A percentile compares a stretch with the other conserved stretches of the same genome.
These are phyloP conservation scores for Alternaria arborescens DNA, from an alignment of 2,329 filamentous ascomycete species.

Conservation along the genomic window DNA sequence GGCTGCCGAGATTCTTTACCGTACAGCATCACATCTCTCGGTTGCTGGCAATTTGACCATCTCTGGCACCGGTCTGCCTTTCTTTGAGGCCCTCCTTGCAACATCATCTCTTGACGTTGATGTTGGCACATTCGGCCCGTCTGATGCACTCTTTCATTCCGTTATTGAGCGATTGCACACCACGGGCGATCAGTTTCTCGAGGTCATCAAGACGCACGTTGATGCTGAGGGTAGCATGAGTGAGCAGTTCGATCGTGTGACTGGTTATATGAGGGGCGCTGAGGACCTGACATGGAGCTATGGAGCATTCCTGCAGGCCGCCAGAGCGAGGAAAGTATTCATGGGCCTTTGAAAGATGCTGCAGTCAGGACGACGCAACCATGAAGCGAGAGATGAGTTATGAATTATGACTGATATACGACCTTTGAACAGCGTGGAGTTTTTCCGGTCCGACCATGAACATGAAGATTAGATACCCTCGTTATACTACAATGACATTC, in stretches of 20 bases:
- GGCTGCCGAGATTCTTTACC: slow-evolving; percentile 53
- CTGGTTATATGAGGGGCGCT: slow-evolving; percentile 53
- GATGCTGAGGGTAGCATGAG: slow-evolving; percentile 51
- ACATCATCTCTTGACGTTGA: slow-evolving; percentile 32
- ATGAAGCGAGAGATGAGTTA: slow-evolving; percentile 15
- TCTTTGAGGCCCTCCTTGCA: slow-evolving; percentile 49
- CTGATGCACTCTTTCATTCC: slow-evolving; percentile 40
- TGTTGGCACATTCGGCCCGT: slow-evolving; percentile 36
- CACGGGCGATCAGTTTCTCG: slow-evolving; percentile 54
- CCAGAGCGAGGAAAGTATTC: slow-evolving; percentile 43
- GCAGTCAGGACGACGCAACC: background rate
- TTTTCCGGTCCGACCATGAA: background rate
- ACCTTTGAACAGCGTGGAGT: slow-evolving; percentile 6
- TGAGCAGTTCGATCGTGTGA: slow-evolving; percentile 55
- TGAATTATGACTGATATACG: slow-evolving; percentile 11
- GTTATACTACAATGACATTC: slow-evolving; percentile 1
- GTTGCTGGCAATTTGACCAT: slow-evolving; percentile 42
- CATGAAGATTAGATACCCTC: slow-evolving; percentile 12
- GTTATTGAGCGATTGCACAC: slow-evolving; percentile 43
- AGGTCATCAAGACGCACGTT: slow-evolving; percentile 52
- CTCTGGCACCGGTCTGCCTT: slow-evolving; percentile 41
- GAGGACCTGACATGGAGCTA: slow-evolving; percentile 58
- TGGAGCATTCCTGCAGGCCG: slow-evolving; percentile 53
- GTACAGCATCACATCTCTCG: slow-evolving; percentile 43
- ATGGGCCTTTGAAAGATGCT: slow-evolving; percentile 12